A percentile compares a stretch with the other conserved stretches of the same genome.
Evolutionary conservation across 495 filamentous ascomycete species (phyloP).

Genomic region (Daldinia childiae): DNA sequence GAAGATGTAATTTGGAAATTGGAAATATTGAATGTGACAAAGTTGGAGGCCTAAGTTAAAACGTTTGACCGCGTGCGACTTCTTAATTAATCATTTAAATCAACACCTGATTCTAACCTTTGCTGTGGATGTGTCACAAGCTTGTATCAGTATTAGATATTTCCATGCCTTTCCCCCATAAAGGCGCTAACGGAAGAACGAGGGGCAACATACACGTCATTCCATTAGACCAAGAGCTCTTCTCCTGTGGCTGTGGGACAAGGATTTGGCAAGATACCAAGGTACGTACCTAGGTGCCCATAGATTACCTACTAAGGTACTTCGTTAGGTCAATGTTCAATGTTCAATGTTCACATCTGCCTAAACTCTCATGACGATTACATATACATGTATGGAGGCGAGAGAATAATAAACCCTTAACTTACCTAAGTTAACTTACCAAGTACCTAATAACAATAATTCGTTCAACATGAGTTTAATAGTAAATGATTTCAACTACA

Average conservation of each 20-base stretch:
- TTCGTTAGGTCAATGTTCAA: no score
- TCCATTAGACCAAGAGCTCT: neutral
- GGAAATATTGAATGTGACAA: slow-evolving; percentile 1
- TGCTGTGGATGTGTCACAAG: slow-evolving; percentile 15
- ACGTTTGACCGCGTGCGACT: slow-evolving; percentile 22
- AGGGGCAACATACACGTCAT: slow-evolving; percentile 12
- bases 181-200: neutral
- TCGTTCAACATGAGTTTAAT: neutral
- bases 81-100: slow-evolving; percentile 1
- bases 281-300: no score
- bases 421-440: no score
- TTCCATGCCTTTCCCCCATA: neutral
- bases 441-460: no score
- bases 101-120: slow-evolving; percentile 21
- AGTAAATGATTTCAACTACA: neutral
- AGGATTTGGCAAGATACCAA: neutral
- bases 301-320: no score
- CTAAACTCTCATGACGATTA: no score
- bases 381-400: no score
- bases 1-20: no score
- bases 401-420: no score
- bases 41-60: slow-evolving; percentile 30
- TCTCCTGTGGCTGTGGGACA: neutral
- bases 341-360: no score
- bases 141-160: slow-evolving; percentile 11